Percentiles rank a stretch among this genome's conserved stretches.
Conservation (phyloP, 345 rosid genomes). For the Excoecaria agallocha region DNA sequence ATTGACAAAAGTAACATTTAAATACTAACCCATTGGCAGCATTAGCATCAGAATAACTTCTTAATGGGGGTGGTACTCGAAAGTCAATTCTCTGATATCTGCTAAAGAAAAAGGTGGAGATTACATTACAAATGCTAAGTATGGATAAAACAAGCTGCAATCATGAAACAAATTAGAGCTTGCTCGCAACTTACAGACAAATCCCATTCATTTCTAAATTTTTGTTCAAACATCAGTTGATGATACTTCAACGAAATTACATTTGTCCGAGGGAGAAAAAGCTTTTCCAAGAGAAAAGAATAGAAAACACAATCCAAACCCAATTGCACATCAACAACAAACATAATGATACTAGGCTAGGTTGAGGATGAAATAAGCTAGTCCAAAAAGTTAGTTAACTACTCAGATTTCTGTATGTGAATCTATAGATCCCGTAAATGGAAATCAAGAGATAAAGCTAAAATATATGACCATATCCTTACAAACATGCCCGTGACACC, state of each 20-base stretch:
- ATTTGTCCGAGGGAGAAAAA: not conserved
- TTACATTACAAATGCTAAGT: no score
- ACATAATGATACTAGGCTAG: constrained; percentile 1
- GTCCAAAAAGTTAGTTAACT: not conserved
- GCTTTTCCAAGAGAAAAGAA: constrained; percentile 5
- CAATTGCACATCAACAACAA: not conserved
- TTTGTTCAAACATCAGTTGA: not conserved
- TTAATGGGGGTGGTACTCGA: constrained; percentile 72
- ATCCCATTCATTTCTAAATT: not conserved
- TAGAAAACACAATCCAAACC: not conserved
- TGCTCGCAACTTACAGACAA: not conserved
- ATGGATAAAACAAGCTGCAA: not conserved
- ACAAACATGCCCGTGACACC: not conserved
- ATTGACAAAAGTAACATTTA: not conserved
- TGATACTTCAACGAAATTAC: not conserved
- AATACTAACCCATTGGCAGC: constrained; percentile 50
- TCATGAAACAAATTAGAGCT: not conserved
- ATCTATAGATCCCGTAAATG: not conserved
- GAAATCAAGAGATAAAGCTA: not conserved
- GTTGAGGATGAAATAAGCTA: not conserved
- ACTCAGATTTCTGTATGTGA: not conserved
- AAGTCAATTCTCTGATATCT: constrained; percentile 90
- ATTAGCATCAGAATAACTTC: constrained; percentile 55
- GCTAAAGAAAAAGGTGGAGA: constrained; percentile 21
- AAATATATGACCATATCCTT: no score